Evolutionary conservation across 2,329 filamentous ascomycete genomes (phyloP).

Genomic region (Nothophoma quercina): DNA sequence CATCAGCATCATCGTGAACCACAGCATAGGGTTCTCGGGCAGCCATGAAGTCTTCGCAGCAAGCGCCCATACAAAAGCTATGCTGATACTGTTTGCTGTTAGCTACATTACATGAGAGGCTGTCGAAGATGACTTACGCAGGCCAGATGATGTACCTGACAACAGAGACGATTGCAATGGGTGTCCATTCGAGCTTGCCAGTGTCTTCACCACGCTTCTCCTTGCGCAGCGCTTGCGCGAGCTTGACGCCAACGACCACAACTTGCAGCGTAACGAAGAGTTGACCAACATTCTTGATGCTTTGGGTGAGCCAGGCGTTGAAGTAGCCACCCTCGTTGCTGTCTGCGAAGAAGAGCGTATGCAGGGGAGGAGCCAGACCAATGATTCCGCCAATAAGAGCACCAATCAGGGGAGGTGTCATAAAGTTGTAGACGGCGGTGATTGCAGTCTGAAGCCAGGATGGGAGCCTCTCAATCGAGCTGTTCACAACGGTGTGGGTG

Average conservation of each 20-base stretch:
- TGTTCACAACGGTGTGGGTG: conserved; percentile 34
- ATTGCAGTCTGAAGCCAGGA: conserved; percentile 51
- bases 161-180: conserved; percentile 60
- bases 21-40: conserved; percentile 67
- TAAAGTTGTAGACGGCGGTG: conserved; percentile 58
- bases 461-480: conserved; percentile 35
- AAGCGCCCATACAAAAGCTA: conserved; percentile 63
- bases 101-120: background rate
- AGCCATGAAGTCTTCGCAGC: conserved; percentile 62
- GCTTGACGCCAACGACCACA: conserved; percentile 71
- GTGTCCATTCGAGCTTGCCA: conserved; percentile 57
- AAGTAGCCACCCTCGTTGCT: conserved; percentile 68
- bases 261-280: conserved; percentile 72
- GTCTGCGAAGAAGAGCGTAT: conserved; percentile 67
- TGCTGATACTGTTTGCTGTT: conserved; percentile 50
- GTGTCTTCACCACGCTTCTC: conserved; percentile 55
- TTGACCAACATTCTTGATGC: conserved; percentile 67
- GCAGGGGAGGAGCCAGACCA: conserved; percentile 66
- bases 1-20: conserved; percentile 71
- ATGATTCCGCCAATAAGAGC: conserved; percentile 66
- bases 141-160: conserved; percentile 71
- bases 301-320: conserved; percentile 70
- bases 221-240: conserved; percentile 62
- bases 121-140: conserved; percentile 18
- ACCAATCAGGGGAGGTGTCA: conserved; percentile 69